These are phyloP conservation scores for Sordariomycetes sp. DNA, from an alignment of 2,329 filamentous ascomycete species.

Conservation along the genomic window DNA sequence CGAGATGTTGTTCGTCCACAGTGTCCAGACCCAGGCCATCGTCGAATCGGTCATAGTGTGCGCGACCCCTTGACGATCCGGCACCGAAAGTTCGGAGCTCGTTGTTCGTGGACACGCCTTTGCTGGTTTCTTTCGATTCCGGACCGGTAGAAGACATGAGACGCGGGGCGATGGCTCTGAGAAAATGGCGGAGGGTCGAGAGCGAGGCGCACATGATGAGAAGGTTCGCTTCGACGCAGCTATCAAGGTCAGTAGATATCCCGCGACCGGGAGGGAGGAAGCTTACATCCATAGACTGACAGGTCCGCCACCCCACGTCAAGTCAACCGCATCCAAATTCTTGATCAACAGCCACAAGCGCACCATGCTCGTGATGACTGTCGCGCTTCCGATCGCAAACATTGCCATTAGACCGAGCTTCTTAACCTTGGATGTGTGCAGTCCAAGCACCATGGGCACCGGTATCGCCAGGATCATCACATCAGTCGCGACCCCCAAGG, in stretches of 20 bases:
- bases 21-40: too few species aligned
- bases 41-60: too few species aligned
- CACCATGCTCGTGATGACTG: slow-evolving; percentile 2
- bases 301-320: slow-evolving; percentile 1
- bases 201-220: slow-evolving; percentile 27
- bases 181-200: slow-evolving; percentile 24
- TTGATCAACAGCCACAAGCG: background rate
- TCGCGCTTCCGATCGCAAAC: slow-evolving; percentile 1
- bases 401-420: slow-evolving; percentile 2
- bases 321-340: background rate
- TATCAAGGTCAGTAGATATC: too few species aligned
- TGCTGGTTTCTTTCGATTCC: background rate
- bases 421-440: background rate
- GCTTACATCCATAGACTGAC: slow-evolving; percentile 4
- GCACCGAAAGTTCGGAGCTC: background rate
- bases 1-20: too few species aligned
- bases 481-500: slow-evolving; percentile 1
- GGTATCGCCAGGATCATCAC: slow-evolving; percentile 1
- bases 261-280: too few species aligned
- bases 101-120: background rate
- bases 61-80: too few species aligned
- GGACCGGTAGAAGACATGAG: background rate
- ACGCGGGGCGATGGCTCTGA: slow-evolving; percentile 7
- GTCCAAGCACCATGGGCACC: background rate
- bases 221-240: slow-evolving; percentile 24